These are phyloP conservation scores for Mortierella sp. DNA, from an alignment of 371 early-diverging fungal genomes.

Conservation along the genomic window DNA sequence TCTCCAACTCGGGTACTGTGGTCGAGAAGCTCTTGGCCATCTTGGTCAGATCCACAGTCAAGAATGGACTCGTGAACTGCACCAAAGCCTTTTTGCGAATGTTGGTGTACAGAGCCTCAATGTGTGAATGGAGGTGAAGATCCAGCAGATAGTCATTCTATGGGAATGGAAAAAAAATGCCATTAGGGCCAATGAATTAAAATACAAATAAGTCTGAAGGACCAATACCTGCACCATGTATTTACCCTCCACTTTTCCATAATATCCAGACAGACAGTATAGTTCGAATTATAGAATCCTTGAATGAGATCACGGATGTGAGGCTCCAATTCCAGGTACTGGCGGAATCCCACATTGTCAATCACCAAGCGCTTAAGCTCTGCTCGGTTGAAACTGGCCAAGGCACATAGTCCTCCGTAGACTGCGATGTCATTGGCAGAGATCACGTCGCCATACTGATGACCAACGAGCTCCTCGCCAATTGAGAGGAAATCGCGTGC, in stretches of 20 bases:
- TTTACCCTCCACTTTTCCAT: constrained; percentile 68
- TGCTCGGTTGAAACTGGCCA: constrained; percentile 82
- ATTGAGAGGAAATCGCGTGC: constrained; percentile 78
- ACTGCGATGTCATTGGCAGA: constrained; percentile 88
- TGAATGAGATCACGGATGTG: constrained; percentile 77
- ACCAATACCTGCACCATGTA: background rate
- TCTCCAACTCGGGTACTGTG: constrained; percentile 71
- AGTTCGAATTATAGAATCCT: constrained; percentile 84
- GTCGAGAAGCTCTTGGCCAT: constrained; percentile 85
- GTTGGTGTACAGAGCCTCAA: constrained; percentile 71
- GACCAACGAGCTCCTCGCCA: constrained; percentile 65
- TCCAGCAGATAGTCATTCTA: constrained; percentile 80
- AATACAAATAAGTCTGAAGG: background rate
- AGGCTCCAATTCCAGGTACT: constrained; percentile 86
- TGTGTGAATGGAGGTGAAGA: constrained; percentile 77
- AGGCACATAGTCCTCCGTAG: constrained; percentile 84
- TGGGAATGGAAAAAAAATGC: background rate
- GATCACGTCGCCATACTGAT: constrained; percentile 64
- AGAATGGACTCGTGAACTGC: constrained; percentile 87
- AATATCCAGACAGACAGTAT: constrained; percentile 74
- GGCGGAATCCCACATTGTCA: constrained; percentile 80
- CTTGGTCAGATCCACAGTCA: constrained; percentile 79
- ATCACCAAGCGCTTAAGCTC: constrained; percentile 78
- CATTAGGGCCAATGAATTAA: background rate
- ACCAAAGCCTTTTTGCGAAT: constrained; percentile 85